Percentiles rank a stretch among this genome's conserved stretches.
phyloP scores from a whole-genome alignment of 495 filamentous ascomycete genomes.

The Neurospora hispaniola region DNA sequence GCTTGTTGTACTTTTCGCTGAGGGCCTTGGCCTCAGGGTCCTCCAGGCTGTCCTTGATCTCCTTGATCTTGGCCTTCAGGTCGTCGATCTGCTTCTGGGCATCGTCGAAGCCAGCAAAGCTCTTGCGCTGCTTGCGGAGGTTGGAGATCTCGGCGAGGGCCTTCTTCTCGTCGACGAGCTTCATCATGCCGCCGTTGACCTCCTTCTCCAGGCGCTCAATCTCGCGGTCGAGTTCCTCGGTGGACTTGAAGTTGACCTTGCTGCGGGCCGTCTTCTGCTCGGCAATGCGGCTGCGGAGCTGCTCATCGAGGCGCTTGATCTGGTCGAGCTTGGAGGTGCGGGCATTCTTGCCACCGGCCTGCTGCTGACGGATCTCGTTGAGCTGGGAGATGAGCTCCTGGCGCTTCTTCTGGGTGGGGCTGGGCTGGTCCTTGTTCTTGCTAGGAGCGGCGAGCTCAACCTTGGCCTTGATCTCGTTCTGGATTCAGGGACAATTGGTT shows the following conservation, averaged over 20 bases:
- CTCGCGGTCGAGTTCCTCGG: slow-evolving; percentile 75
- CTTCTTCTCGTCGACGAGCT: slow-evolving; percentile 94
- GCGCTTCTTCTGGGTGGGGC: slow-evolving; percentile 61
- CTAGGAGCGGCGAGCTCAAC: slow-evolving; percentile 62
- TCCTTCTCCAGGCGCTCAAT: slow-evolving; percentile 71
- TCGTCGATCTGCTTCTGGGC: slow-evolving; percentile 76
- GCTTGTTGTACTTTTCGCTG: slow-evolving; percentile 67
- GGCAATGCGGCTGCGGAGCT: slow-evolving; percentile 65
- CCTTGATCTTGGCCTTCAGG: slow-evolving; percentile 72
- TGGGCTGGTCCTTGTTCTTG: slow-evolving; percentile 61
- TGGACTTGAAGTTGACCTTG: slow-evolving; percentile 70
- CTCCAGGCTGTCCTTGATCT: slow-evolving; percentile 73
- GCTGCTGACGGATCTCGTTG: slow-evolving; percentile 63
- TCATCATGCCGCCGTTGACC: slow-evolving; percentile 79
- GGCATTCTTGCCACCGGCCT: slow-evolving; percentile 70
- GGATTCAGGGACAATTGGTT: slow-evolving; percentile 4
- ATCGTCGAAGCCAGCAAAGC: slow-evolving; percentile 72
- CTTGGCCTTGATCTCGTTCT: slow-evolving; percentile 81
- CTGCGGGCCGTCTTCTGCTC: slow-evolving; percentile 75
- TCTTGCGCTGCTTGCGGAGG: slow-evolving; percentile 81
- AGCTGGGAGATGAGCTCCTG: slow-evolving; percentile 70
- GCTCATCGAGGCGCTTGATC: slow-evolving; percentile 74
- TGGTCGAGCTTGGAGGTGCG: slow-evolving; percentile 68
- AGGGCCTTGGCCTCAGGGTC: slow-evolving; percentile 87
- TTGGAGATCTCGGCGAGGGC: slow-evolving; percentile 69